Evolutionary conservation across 805 yeast genomes (phyloP).

Genomic region (Candida xiaguanensis): DNA sequence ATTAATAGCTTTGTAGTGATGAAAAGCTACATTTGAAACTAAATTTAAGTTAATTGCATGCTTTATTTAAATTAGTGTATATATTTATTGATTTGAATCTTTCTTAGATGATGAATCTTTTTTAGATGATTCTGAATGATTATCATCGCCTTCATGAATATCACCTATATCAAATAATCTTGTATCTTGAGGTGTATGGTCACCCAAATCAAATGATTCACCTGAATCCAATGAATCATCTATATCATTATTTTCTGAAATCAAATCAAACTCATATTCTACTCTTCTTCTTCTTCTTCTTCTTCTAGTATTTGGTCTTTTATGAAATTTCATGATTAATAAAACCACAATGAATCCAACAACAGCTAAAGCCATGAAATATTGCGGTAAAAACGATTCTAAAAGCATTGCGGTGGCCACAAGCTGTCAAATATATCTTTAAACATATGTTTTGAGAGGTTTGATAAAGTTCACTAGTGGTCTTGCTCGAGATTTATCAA

Average conservation of each 20-base stretch:
- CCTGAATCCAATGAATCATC: conserved; percentile 11
- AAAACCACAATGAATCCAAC: conserved; percentile 53
- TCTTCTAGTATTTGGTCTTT: conserved; percentile 38
- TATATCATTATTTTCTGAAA: conserved; percentile 35
- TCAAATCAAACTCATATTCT: conserved; percentile 72
- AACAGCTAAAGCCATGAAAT: conserved; percentile 55
- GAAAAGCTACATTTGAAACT: no score
- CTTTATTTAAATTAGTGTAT: no score
- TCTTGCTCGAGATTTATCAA: no score
- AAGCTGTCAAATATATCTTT: no score
- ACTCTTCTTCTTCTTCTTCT: conserved; percentile 63
- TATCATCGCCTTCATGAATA: conserved; percentile 34
- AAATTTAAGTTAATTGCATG: no score
- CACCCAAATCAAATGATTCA: conserved; percentile 35
- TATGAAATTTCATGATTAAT: conserved; percentile 43
- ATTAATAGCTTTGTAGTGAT: no score
- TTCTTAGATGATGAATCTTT: no score
- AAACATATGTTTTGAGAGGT: no score
- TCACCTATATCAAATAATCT: conserved; percentile 40
- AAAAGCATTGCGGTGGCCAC: no score
- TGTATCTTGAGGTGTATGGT: conserved; percentile 23
- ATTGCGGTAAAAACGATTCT: no score
- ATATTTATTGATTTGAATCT: no score
- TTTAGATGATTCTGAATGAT: background rate
- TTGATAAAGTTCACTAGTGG: no score